Conservation (phyloP, 805 yeast genomes). For the Yamadazyma paraphyllophila region DNA sequence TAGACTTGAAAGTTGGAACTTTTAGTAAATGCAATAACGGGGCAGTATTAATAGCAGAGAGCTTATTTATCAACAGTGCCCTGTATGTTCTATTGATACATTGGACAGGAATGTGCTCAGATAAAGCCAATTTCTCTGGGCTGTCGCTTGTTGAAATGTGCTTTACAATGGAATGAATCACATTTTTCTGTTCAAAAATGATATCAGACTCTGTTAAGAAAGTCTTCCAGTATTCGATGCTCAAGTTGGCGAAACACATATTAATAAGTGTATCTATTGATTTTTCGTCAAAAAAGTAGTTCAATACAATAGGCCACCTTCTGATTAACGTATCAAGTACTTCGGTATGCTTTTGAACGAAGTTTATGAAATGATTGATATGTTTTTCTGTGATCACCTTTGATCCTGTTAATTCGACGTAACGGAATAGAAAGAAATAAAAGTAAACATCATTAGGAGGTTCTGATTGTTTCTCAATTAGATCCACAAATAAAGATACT, state of each 20-base stretch:
- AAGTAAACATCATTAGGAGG: conserved; percentile 15
- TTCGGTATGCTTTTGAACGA: conserved; percentile 7
- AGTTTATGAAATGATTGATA: conserved; percentile 14
- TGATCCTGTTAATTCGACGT: conserved; percentile 41
- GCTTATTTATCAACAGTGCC: conserved; percentile 15
- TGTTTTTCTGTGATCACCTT: background rate
- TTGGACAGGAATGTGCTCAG: conserved; percentile 45
- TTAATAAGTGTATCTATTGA: conserved; percentile 13
- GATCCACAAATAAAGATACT: background rate
- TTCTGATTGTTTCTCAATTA: background rate
- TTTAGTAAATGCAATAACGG: conserved; percentile 21
- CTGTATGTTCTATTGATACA: conserved; percentile 35
- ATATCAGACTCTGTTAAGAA: conserved; percentile 25
- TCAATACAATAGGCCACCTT: conserved; percentile 57
- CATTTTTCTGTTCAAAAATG: conserved; percentile 47
- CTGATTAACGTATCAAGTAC: conserved; percentile 25
- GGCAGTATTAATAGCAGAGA: background rate
- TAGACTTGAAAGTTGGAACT: conserved; percentile 55
- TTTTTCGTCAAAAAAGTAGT: conserved; percentile 28
- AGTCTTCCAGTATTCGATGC: background rate
- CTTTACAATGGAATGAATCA: conserved; percentile 2
- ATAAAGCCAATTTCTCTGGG: conserved; percentile 5
- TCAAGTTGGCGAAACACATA: conserved; percentile 1
- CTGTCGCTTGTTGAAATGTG: background rate
- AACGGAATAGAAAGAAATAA: conserved; percentile 46